Evolutionary conservation across 2,329 filamentous ascomycete species (phyloP).

Genomic region (Paecilomyces niveus): DNA sequence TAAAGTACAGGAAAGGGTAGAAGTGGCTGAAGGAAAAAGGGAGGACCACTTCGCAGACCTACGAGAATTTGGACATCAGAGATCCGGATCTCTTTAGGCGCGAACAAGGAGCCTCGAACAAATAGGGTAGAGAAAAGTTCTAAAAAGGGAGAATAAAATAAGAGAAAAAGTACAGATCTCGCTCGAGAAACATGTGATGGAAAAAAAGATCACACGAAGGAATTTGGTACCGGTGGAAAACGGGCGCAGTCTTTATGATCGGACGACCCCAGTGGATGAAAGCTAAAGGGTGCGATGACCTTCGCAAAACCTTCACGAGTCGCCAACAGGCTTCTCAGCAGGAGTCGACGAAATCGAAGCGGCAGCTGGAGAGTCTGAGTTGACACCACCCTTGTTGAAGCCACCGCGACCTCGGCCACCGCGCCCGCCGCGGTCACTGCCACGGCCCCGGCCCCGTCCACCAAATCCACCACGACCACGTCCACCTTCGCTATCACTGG

Average conservation of each 20-base stretch:
- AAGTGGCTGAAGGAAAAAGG: slow-evolving; percentile 7
- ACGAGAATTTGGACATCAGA: not conserved
- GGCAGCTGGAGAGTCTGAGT: slow-evolving; percentile 23
- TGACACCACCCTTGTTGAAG: slow-evolving; percentile 51
- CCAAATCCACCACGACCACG: slow-evolving; percentile 52
- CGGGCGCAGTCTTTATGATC: slow-evolving; percentile 5
- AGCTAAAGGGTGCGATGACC: slow-evolving; percentile 5
- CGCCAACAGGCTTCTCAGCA: slow-evolving; percentile 24
- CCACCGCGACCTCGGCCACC: slow-evolving; percentile 56
- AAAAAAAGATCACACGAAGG: slow-evolving; percentile 12
- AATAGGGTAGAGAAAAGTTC: not conserved
- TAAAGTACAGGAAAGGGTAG: slow-evolving; percentile 4
- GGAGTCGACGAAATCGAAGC: slow-evolving; percentile 18
- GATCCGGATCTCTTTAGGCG: not conserved
- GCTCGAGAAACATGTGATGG: slow-evolving; percentile 12
- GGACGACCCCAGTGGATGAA: slow-evolving; percentile 9
- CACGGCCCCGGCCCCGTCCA: slow-evolving; percentile 47
- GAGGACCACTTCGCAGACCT: not conserved
- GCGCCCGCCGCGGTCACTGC: slow-evolving; percentile 47
- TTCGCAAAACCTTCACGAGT: slow-evolving; percentile 4
- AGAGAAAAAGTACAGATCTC: slow-evolving; percentile 6
- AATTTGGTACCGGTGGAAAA: not conserved
- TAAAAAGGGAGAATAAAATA: not conserved
- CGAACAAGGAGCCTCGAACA: not conserved
- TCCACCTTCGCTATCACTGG: slow-evolving; percentile 68